These are phyloP conservation scores for Anthracocystis panici-leucophaei DNA, from an alignment of 1,284 basidiomycete genomes.

Conservation along the genomic window DNA sequence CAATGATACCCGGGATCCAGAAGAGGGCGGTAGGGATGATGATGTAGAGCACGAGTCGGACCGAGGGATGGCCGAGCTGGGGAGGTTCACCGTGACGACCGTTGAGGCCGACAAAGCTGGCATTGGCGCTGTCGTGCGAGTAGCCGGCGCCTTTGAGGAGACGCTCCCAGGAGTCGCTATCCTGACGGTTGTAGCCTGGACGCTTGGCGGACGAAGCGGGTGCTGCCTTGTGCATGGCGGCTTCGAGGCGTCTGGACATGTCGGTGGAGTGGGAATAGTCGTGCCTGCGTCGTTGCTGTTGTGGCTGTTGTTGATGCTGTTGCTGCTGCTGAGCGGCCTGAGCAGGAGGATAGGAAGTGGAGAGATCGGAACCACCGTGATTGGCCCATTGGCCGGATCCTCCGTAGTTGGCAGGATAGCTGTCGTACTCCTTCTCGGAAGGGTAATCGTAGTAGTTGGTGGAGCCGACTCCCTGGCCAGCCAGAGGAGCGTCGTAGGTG, in stretches of 20 bases:
- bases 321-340: constrained; percentile 1
- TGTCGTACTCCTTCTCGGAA: constrained; percentile 42
- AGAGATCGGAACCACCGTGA: constrained; percentile 23
- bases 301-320: constrained; percentile 5
- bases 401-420: constrained; percentile 34
- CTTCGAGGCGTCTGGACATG: constrained; percentile 20
- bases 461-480: constrained; percentile 27
- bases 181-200: constrained; percentile 34
- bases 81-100: constrained; percentile 12
- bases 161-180: constrained; percentile 54
- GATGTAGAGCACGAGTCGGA: constrained; percentile 44
- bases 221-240: constrained; percentile 15
- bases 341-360: constrained; percentile 33
- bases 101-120: constrained; percentile 52
- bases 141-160: constrained; percentile 52
- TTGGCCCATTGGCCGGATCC: constrained; percentile 40
- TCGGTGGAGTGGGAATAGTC: constrained; percentile 31
- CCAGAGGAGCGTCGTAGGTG: constrained; percentile 41
- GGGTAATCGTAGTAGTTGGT: constrained; percentile 40
- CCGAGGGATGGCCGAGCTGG: constrained; percentile 26
- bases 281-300: constrained; percentile 10
- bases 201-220: constrained; percentile 17
- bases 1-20: constrained; percentile 76
- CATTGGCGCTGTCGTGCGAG: constrained; percentile 34
- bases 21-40: constrained; percentile 52